Percentiles rank a stretch among this genome's conserved stretches.
These are phyloP conservation scores for Linderniella brevidens DNA, from an alignment of 257 asterid species.

Conservation along the genomic window DNA sequence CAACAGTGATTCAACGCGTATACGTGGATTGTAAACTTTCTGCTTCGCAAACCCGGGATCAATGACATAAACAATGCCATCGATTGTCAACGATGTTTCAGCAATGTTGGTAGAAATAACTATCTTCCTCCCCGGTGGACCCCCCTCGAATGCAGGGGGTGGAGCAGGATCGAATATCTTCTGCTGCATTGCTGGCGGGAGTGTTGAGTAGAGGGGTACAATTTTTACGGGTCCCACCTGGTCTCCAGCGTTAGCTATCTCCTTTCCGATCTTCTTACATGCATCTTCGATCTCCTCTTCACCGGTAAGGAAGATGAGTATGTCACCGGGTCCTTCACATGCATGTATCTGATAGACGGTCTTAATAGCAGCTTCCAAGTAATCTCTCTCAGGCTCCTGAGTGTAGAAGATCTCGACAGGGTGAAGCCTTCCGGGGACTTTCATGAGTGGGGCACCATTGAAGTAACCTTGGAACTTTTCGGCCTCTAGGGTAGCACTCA, in stretches of 20 bases:
- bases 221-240: constrained; percentile 78
- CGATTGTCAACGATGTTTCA: constrained; percentile 91
- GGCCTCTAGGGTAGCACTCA: constrained; percentile 99
- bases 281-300: constrained; percentile 99
- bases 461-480: constrained; percentile 93
- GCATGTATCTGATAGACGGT: constrained; percentile 86
- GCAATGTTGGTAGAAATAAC: constrained; percentile 95
- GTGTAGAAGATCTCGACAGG: constrained; percentile 91
- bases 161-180: constrained; percentile 95
- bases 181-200: constrained; percentile 99
- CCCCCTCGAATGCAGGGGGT: constrained; percentile 76
- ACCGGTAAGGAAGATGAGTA: constrained; percentile 91
- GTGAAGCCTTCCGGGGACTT: constrained; percentile 96
- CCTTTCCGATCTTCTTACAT: constrained; percentile 63
- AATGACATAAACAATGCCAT: constrained; percentile 91
- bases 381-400: constrained; percentile 90
- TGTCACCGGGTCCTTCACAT: constrained; percentile 82
- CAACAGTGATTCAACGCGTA: constrained; percentile 87
- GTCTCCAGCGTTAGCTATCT: constrained; percentile 68
- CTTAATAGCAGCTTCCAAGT: constrained; percentile 89
- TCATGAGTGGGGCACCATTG: constrained; percentile 80
- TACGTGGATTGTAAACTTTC: constrained; percentile 83
- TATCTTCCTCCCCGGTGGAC: constrained; percentile 90
- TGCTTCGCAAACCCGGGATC: constrained; percentile 96
- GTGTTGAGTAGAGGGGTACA: constrained; percentile 87